Evolutionary conservation across 2,329 filamentous ascomycete species (phyloP).

Genomic region (Monilinia vaccinii-corymbosi): DNA sequence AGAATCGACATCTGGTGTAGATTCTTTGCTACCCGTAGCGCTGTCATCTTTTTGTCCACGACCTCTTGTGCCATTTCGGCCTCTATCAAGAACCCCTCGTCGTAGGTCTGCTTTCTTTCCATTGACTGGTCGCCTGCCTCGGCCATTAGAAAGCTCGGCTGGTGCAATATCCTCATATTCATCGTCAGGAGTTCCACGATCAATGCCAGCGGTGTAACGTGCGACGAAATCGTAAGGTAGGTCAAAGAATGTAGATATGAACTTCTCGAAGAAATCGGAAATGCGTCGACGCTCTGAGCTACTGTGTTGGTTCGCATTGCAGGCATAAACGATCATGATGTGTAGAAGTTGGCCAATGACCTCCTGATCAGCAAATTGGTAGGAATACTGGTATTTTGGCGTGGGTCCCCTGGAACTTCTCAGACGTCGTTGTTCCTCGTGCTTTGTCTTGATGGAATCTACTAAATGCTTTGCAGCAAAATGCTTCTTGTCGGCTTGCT

Average conservation of each 20-base stretch:
- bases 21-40: slow-evolving; percentile 75
- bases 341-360: slow-evolving; percentile 55
- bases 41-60: slow-evolving; percentile 73
- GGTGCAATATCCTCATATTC: slow-evolving; percentile 56
- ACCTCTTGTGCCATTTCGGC: slow-evolving; percentile 60
- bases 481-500: slow-evolving; percentile 81
- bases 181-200: slow-evolving; percentile 64
- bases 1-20: slow-evolving; percentile 75
- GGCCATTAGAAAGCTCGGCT: slow-evolving; percentile 60
- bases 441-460: slow-evolving; percentile 82
- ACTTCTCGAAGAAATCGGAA: slow-evolving; percentile 65
- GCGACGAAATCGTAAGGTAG: slow-evolving; percentile 61
- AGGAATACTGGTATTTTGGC: slow-evolving; percentile 64
- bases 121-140: slow-evolving; percentile 51
- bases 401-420: slow-evolving; percentile 53
- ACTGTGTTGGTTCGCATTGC: slow-evolving; percentile 62
- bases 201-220: slow-evolving; percentile 57
- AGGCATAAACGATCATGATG: slow-evolving; percentile 54
- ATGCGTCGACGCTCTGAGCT: slow-evolving; percentile 65
- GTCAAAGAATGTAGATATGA: slow-evolving; percentile 69
- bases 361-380: slow-evolving; percentile 62
- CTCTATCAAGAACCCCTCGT: slow-evolving; percentile 74
- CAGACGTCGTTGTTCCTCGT: slow-evolving; percentile 77
- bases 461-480: slow-evolving; percentile 85
- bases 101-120: slow-evolving; percentile 74